phyloP scores from a whole-genome alignment of 192 early-diverging fungal genomes.

The Dimargaris xerosporica region DNA sequence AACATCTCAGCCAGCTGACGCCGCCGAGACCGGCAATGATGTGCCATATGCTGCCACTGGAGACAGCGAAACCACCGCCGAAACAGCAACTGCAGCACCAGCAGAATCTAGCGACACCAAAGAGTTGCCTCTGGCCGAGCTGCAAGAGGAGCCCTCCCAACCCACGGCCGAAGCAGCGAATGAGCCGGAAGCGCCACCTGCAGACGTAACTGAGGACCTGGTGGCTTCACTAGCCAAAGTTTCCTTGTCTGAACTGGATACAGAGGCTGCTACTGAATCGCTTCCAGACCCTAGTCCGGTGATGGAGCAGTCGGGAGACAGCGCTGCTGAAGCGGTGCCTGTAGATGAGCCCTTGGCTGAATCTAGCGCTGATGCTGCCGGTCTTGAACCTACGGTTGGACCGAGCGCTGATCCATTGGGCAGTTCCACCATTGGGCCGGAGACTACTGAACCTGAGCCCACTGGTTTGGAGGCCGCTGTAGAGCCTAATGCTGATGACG shows the following conservation, averaged over 20 bases:
- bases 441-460: not conserved
- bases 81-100: not conserved
- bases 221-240: not conserved
- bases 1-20: not conserved
- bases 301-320: not conserved
- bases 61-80: slow-evolving; percentile 3
- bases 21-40: not conserved
- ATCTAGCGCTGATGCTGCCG: not conserved
- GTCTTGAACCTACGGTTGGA: not conserved
- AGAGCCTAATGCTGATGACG: too few species aligned
- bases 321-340: not conserved
- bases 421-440: not conserved
- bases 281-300: not conserved
- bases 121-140: slow-evolving; percentile 1
- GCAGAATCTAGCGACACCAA: not conserved
- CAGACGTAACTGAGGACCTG: slow-evolving; percentile 13
- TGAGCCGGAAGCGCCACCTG: slow-evolving; percentile 9
- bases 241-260: not conserved
- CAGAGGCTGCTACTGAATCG: not conserved
- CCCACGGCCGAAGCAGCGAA: slow-evolving; percentile 3
- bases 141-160: not conserved
- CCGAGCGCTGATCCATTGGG: not conserved
- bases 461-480: too few species aligned
- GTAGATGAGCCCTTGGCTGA: not conserved
- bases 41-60: not conserved